A percentile compares a stretch with the other conserved stretches of the same genome.
These are phyloP conservation scores for Platanus orientalis DNA, from an alignment of 164 flowering plant species.

Conservation along the genomic window DNA sequence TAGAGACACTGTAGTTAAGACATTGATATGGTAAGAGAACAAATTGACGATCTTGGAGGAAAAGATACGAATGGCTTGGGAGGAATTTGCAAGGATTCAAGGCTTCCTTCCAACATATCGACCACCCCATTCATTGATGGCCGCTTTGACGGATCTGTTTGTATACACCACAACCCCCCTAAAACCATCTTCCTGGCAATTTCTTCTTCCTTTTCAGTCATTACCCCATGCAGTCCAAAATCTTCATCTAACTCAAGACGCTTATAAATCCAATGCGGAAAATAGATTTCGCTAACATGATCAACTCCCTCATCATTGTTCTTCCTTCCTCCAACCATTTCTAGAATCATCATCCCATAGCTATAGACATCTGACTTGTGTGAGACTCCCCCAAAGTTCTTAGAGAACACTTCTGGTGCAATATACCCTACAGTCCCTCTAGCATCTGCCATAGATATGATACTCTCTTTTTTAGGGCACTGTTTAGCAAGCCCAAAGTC, in stretches of 20 bases:
- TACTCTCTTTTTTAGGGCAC: constrained; percentile 27
- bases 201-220: constrained; percentile 18
- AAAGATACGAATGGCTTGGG: constrained; percentile 27
- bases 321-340: constrained; percentile 36
- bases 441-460: constrained; percentile 27
- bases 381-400: constrained; percentile 36
- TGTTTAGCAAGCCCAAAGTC: constrained; percentile 42
- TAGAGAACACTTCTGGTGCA: constrained; percentile 39
- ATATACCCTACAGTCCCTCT: constrained; percentile 46
- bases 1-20: neutral
- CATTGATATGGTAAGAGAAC: neutral
- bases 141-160: constrained; percentile 28
- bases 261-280: constrained; percentile 38
- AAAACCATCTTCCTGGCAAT: constrained; percentile 32
- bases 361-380: constrained; percentile 52
- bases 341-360: constrained; percentile 48
- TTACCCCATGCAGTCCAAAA: constrained; percentile 15
- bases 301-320: neutral
- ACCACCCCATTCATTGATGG: constrained; percentile 35
- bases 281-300: constrained; percentile 27
- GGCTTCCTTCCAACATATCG: constrained; percentile 38
- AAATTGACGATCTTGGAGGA: constrained; percentile 11
- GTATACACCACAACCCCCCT: constrained; percentile 48
- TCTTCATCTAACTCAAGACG: constrained; percentile 16
- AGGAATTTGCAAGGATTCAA: constrained; percentile 29